Percentiles rank a stretch among this genome's conserved stretches.
phyloP scores from a whole-genome alignment of 139 green algal species.

The Coelastrella sp. region DNA sequence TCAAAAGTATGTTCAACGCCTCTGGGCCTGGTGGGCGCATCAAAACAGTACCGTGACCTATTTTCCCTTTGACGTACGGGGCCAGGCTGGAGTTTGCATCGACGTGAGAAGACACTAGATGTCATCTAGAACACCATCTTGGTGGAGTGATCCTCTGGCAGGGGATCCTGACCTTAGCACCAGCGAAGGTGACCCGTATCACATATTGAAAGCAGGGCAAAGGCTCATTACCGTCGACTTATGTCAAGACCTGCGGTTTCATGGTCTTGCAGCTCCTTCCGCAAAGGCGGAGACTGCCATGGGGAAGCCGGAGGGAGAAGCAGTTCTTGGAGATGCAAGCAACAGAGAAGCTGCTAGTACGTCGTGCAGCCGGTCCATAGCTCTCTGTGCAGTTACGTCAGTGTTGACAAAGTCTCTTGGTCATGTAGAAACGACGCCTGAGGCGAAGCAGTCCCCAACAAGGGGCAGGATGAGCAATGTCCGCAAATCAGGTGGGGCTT shows the following conservation, averaged over 20 bases:
- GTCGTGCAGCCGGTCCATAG: not conserved
- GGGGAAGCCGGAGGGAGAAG: not conserved
- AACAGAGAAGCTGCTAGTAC: slow-evolving; percentile 17
- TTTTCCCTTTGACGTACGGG: too few relatives aligned
- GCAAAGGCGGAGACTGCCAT: not conserved
- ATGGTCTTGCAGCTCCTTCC: not conserved
- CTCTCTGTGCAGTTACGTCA: not conserved
- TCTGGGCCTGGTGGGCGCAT: too few relatives aligned
- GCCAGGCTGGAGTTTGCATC: too few relatives aligned
- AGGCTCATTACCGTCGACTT: not conserved
- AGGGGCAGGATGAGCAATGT: slow-evolving; percentile 12
- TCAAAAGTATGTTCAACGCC: too few relatives aligned
- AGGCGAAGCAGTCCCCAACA: not conserved
- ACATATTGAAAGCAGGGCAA: too few relatives aligned
- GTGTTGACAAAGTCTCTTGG: not conserved
- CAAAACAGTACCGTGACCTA: too few relatives aligned
- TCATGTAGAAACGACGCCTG: not conserved
- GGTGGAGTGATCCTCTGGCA: too few relatives aligned
- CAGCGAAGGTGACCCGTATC: too few relatives aligned
- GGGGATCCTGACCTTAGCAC: too few relatives aligned
- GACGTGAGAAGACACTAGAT: too few relatives aligned
- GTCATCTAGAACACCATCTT: too few relatives aligned
- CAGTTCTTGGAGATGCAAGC: not conserved
- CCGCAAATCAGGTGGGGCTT: slow-evolving; percentile 28
- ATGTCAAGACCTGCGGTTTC: not conserved